Evolutionary conservation across 148 eudicot genomes (phyloP).

Genomic region (Silene latifolia): DNA sequence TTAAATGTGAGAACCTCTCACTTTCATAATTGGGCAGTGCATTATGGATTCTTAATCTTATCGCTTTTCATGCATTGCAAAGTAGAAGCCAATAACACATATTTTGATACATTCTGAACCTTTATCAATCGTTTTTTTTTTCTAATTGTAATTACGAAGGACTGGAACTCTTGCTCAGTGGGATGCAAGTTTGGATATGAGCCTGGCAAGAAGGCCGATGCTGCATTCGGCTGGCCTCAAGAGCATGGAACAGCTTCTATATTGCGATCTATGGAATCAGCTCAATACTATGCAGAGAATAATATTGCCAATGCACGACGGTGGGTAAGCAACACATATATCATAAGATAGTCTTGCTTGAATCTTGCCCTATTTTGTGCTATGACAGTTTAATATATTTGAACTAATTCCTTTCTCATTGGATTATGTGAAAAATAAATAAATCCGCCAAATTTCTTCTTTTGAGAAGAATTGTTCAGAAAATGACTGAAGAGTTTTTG

Average conservation of each 20-base stretch:
- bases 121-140: background rate
- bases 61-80: no score
- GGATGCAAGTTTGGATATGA: constrained; percentile 73
- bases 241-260: constrained; percentile 47
- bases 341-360: background rate
- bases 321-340: constrained; percentile 59
- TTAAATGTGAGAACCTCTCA: no score
- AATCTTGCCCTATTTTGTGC: background rate
- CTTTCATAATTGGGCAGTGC: no score
- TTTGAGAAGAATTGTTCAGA: no score
- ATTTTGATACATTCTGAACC: background rate
- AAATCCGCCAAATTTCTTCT: background rate
- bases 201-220: constrained; percentile 56
- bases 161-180: constrained; percentile 70
- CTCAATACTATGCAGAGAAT: constrained; percentile 82
- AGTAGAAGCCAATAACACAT: background rate
- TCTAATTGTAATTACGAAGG: constrained; percentile 40
- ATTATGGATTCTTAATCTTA: no score
- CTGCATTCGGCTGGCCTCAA: constrained; percentile 61
- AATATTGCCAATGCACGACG: constrained; percentile 73
- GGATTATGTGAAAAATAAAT: background rate
- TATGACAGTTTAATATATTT: background rate
- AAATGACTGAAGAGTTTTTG: background rate
- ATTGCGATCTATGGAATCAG: constrained; percentile 89
- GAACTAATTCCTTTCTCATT: background rate